Percentiles rank a stretch among this genome's conserved stretches.
Evolutionary conservation across 805 yeast genomes (phyloP).

Genomic region (Yamadazyma phyllophila): DNA sequence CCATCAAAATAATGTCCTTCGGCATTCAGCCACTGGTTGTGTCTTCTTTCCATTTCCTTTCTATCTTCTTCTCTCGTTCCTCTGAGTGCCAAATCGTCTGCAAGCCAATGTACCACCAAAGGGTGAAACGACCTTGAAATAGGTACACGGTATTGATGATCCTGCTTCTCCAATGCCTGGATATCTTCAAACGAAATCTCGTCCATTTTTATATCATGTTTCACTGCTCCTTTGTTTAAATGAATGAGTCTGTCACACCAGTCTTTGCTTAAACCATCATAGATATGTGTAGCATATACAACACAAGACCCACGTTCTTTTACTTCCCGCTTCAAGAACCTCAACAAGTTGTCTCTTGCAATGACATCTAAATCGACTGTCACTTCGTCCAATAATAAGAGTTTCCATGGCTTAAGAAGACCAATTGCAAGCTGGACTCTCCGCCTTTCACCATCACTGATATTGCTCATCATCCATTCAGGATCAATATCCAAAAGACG

Average conservation of each 20-base stretch:
- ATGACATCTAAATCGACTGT: conserved; percentile 95
- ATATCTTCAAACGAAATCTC: conserved; percentile 27
- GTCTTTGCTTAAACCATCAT: conserved; percentile 78
- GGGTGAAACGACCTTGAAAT: conserved; percentile 64
- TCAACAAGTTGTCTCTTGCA: conserved; percentile 72
- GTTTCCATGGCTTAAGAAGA: conserved; percentile 82
- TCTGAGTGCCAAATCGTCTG: conserved; percentile 48
- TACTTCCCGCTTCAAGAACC: conserved; percentile 75
- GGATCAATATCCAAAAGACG: conserved; percentile 82
- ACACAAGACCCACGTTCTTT: conserved; percentile 66
- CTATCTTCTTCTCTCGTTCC: conserved; percentile 53
- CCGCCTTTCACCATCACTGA: conserved; percentile 93
- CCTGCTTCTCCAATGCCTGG: conserved; percentile 9
- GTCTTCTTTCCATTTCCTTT: conserved; percentile 37
- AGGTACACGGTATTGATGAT: conserved; percentile 30
- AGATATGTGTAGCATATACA: conserved; percentile 93
- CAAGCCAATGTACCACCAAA: conserved; percentile 66
- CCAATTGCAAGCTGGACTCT: conserved; percentile 96
- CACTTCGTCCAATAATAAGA: conserved; percentile 88
- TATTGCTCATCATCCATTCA: conserved; percentile 86
- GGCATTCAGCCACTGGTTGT: conserved; percentile 55
- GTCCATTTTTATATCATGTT: conserved; percentile 33
- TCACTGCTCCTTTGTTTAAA: conserved; percentile 61
- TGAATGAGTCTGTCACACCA: conserved; percentile 91
- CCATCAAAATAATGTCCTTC: conserved; percentile 44